Base-by-base conservation (phyloP, 352 stramenopile species). In the Hyaloperonospora brassicae region DNA sequence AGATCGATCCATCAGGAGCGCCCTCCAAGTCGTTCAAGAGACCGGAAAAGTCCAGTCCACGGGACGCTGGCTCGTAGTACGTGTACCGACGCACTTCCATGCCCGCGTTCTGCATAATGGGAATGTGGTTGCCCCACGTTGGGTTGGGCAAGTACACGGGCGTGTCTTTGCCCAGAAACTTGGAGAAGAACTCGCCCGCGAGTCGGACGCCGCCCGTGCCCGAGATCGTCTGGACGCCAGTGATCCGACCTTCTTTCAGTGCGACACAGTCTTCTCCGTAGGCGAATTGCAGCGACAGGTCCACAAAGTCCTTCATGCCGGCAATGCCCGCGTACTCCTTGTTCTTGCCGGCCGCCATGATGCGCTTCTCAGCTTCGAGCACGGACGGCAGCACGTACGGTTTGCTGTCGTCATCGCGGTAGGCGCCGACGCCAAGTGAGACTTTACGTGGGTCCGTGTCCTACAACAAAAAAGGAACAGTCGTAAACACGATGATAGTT, bases 61-160 rank as follows among this genome's bases (percentile, higher is more conserved):
- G 81, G 46, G 84, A 89, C 5, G 77, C 69, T 38, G 84, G 84
- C 62, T 93, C 81, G 71, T 89, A 93, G 73, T 93, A 93, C 53
- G 79, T 64, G 75, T 93, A 93, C 47, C 71, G 70, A 62, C 72
- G 77, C 51, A 93, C 80, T 24, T 91, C 80, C 45, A 93, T 61
- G 49, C 84, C 84, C 12, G 84, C 84, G 56, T 93, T 81, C 65
- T 91, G 80, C 76, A 93, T 90, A 66, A 98, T 97, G 31, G 85
- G 73, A 59, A 97, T 94, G 73, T 99, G 97, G 84, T 99, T 99
- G 52, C 95, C 95, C 97, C 97, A 99, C 47, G 97, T 99, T 49
- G 97, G 97, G 81, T 98, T 98, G 24, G 97, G 96, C 48, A 99
- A 66, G 85, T 99, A 99, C 62, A 99, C 97, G 5, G 83, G 76